Evolutionary conservation across 306 rosid species (phyloP).

Genomic region (Fragaria iinumae): DNA sequence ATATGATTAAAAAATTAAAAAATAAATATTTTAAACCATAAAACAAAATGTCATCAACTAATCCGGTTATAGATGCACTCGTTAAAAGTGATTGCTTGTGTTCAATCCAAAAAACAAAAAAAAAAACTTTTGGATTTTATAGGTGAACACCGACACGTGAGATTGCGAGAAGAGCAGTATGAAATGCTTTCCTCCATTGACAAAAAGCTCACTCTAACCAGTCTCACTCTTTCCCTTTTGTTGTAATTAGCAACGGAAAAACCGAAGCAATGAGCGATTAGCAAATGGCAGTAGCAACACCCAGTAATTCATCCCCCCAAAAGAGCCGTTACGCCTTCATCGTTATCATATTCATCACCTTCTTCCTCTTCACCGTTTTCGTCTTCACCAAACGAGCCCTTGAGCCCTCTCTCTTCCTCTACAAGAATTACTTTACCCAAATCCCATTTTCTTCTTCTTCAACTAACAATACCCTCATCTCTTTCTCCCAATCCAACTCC

Average conservation of each 20-base stretch:
- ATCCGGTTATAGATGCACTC: too few relatives aligned
- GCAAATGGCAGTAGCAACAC: slow-evolving; percentile 6
- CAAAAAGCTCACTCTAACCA: not conserved
- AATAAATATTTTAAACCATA: too few relatives aligned
- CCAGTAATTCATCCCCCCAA: slow-evolving; percentile 20
- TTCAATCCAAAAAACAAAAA: too few relatives aligned
- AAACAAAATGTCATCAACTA: too few relatives aligned
- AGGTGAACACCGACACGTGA: too few relatives aligned
- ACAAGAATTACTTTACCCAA: slow-evolving; percentile 46
- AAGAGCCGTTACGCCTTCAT: slow-evolving; percentile 40
- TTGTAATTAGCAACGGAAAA: not conserved
- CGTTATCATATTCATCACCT: slow-evolving; percentile 42
- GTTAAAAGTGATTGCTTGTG: too few relatives aligned
- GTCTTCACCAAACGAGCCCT: slow-evolving; percentile 48
- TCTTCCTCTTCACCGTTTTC: slow-evolving; percentile 44
- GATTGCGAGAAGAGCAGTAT: too few relatives aligned
- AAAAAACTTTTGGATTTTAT: too few relatives aligned
- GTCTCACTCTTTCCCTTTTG: not conserved
- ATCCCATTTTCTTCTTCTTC: slow-evolving; percentile 24
- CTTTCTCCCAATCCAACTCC: slow-evolving; percentile 10
- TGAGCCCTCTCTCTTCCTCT: slow-evolving; percentile 43
- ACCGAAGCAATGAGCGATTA: not conserved
- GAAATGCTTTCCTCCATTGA: not conserved
- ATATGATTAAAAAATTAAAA: too few relatives aligned
- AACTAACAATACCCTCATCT: slow-evolving; percentile 5